Conservation (phyloP, 352 stramenopile genomes). For the Pythium volutum region DNA sequence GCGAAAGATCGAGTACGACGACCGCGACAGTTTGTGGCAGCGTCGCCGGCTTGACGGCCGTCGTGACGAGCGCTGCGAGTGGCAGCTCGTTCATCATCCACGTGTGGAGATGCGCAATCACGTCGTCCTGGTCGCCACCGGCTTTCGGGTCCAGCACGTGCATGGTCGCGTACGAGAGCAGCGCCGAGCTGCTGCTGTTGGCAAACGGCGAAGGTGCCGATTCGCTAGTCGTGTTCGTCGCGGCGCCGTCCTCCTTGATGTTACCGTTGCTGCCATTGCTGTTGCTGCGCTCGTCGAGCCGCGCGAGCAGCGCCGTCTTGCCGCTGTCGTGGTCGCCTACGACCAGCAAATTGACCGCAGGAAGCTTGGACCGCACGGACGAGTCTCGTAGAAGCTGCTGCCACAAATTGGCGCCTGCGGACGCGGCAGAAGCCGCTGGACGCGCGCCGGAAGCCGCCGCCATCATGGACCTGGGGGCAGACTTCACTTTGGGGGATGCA, state of each 20-base stretch:
- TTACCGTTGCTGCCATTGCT: conserved; percentile 2
- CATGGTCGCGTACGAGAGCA: conserved; percentile 63
- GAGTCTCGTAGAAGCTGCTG: conserved; percentile 82
- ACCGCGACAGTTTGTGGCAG: conserved; percentile 58
- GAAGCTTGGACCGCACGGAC: conserved; percentile 74
- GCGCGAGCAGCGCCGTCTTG: conserved; percentile 63
- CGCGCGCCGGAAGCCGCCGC: conserved; percentile 7
- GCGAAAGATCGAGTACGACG: conserved; percentile 69
- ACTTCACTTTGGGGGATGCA: conserved; percentile 10
- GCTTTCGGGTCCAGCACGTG: conserved; percentile 64
- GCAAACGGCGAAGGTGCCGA: conserved; percentile 17
- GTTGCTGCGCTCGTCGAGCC: conserved; percentile 55
- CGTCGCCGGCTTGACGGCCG: conserved; percentile 53
- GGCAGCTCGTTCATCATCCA: conserved; percentile 76
- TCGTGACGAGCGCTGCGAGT: conserved; percentile 64
- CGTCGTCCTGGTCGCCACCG: conserved; percentile 60
- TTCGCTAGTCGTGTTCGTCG: conserved; percentile 17
- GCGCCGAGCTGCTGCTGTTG: too few species aligned
- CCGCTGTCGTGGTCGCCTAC: conserved; percentile 71
- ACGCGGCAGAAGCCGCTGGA: neutral
- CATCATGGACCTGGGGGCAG: neutral
- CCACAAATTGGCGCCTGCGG: conserved; percentile 53
- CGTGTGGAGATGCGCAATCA: conserved; percentile 70
- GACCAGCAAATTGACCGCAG: conserved; percentile 59
- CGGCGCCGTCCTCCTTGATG: neutral